Conservation (phyloP, 192 early-diverging fungal species). For the Diversispora eburnea region DNA sequence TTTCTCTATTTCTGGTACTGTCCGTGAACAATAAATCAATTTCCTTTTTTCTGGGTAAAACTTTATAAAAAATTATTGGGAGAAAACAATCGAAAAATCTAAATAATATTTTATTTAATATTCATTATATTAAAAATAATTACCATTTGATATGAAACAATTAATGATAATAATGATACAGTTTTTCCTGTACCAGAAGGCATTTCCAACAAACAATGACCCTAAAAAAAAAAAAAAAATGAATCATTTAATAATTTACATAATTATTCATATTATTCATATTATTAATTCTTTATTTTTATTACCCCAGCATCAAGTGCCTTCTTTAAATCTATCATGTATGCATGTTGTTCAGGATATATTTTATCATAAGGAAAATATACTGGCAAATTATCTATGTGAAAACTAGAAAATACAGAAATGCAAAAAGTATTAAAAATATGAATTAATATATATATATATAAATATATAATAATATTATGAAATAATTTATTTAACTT, state of each 20-base stretch:
- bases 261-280: not conserved
- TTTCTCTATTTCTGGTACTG: conserved; percentile 99
- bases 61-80: conserved; percentile 24
- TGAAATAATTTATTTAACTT: no score
- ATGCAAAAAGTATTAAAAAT: not conserved
- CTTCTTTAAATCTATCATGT: conserved; percentile 95
- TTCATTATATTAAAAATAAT: conserved; percentile 7
- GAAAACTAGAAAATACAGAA: conserved; percentile 49
- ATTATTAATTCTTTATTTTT: not conserved
- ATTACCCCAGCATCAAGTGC: conserved; percentile 82
- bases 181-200: conserved; percentile 99
- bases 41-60: conserved; percentile 90
- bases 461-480: no score
- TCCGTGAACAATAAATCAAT: conserved; percentile 99
- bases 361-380: conserved; percentile 99
- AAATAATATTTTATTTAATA: not conserved
- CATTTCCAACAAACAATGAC: conserved; percentile 97
- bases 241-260: not conserved
- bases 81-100: conserved; percentile 11
- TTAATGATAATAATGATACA: conserved; percentile 89
- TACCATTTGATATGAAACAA: conserved; percentile 93
- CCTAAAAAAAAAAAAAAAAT: conserved; percentile 44
- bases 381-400: conserved; percentile 84
- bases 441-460: no score
- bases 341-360: conserved; percentile 98